phyloP scores from a whole-genome alignment of 2,329 filamentous ascomycete species.

The Cladosporium colombiae region DNA sequence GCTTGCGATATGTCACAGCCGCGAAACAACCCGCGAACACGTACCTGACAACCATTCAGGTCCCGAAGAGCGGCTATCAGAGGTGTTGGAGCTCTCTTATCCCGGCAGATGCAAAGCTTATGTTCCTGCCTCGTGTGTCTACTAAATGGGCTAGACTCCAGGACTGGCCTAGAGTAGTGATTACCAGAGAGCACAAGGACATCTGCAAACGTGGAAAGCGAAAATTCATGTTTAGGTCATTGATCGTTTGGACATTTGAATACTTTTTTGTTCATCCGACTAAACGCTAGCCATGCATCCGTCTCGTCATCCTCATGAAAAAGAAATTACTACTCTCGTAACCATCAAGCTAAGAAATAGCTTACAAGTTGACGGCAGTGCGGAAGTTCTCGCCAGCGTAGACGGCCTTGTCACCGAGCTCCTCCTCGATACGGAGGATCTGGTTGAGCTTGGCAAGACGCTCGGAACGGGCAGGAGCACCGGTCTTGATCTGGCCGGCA shows the following conservation, averaged over 20 bases:
- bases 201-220: neutral
- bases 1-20: neutral
- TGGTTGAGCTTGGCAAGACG: slow-evolving; percentile 99
- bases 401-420: slow-evolving; percentile 87
- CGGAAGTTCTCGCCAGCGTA: slow-evolving; percentile 94
- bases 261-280: slow-evolving; percentile 19
- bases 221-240: neutral
- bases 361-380: slow-evolving; percentile 80
- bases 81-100: neutral
- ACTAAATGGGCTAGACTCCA: neutral
- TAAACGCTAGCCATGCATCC: slow-evolving; percentile 20
- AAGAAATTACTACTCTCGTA: slow-evolving; percentile 7
- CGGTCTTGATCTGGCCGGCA: slow-evolving; percentile 97
- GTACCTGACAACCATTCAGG: neutral
- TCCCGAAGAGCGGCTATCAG: slow-evolving; percentile 1
- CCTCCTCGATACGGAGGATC: slow-evolving; percentile 99
- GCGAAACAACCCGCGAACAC: neutral
- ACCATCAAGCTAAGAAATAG: slow-evolving; percentile 6
- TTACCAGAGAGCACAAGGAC: neutral
- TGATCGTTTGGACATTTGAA: slow-evolving; percentile 16
- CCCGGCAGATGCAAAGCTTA: neutral
- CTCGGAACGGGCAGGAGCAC: slow-evolving; percentile 93
- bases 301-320: slow-evolving; percentile 16
- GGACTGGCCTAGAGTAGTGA: neutral
- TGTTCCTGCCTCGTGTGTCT: neutral